Conservation (phyloP, 768 basidiomycete species). For the Podaxis mareebaensis region DNA sequence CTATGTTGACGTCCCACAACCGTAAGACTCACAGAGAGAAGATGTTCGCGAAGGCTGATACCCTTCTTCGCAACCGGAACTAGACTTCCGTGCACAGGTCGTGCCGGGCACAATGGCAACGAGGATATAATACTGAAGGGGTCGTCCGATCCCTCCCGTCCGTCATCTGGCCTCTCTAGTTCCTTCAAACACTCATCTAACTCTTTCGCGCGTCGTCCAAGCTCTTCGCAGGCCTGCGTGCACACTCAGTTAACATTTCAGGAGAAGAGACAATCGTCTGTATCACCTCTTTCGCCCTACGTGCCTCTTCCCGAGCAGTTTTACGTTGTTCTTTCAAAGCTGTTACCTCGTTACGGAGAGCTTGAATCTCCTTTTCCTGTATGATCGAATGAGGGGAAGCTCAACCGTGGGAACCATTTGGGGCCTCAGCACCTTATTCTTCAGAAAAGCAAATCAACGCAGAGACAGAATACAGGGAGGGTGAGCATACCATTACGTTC, state of each 20-base stretch:
- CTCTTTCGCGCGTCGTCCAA: neutral
- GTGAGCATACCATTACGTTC: neutral
- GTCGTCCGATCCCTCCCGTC: neutral
- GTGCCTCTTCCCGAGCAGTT: neutral
- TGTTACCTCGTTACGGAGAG: neutral
- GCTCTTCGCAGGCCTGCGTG: neutral
- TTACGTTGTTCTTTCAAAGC: neutral
- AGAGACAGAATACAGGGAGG: neutral
- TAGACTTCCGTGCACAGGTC: neutral
- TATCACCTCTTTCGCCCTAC: neutral
- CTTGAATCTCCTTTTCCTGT: neutral
- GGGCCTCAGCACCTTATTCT: neutral
- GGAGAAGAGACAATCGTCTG: neutral
- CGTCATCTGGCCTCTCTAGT: neutral
- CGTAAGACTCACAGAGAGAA: neutral
- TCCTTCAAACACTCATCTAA: neutral
- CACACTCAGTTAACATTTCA: neutral
- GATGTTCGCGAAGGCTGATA: neutral
- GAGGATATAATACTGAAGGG: neutral
- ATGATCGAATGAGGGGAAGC: neutral
- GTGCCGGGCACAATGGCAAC: neutral
- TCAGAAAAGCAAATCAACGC: neutral
- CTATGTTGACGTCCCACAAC: neutral
- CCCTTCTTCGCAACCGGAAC: neutral
- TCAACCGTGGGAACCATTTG: neutral